A percentile compares a stretch with the other conserved stretches of the same genome.
phyloP scores from a whole-genome alignment of 1,284 basidiomycete genomes.

The Phenoliferia sp. region DNA sequence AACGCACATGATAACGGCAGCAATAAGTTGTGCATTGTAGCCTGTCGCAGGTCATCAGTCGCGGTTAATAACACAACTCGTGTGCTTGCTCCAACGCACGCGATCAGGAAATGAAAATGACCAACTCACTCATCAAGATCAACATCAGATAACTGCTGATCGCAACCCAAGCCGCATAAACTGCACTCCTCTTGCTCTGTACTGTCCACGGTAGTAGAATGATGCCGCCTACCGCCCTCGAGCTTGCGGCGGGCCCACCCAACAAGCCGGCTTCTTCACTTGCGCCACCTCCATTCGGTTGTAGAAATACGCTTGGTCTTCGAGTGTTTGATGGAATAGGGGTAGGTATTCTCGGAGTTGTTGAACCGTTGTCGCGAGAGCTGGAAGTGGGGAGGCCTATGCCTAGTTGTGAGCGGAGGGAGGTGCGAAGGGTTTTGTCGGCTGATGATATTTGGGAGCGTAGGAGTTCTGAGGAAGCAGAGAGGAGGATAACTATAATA shows the following conservation, averaged over 20 bases:
- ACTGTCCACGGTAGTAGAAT: slow-evolving; percentile 17
- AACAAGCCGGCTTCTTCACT: neutral
- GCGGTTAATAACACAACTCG: neutral
- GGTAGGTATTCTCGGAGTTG: neutral
- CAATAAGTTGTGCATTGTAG: neutral
- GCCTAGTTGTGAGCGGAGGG: slow-evolving; percentile 11
- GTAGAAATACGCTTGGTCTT: neutral
- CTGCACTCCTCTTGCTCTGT: slow-evolving; percentile 6
- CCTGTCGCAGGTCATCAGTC: neutral
- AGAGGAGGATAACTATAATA: slow-evolving; percentile 11
- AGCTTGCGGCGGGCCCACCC: neutral
- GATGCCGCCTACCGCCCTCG: slow-evolving; percentile 4
- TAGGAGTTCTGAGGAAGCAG: slow-evolving; percentile 17
- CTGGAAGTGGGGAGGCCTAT: neutral
- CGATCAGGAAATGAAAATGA: neutral
- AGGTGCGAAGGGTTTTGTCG: slow-evolving; percentile 20
- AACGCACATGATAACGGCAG: neutral
- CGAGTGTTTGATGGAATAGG: neutral
- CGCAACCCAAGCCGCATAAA: slow-evolving; percentile 10
- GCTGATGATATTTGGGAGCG: slow-evolving; percentile 17
- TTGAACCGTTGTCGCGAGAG: neutral
- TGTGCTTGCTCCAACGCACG: neutral
- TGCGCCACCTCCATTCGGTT: neutral
- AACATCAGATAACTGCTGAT: neutral
- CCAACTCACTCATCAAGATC: neutral